Evolutionary conservation across 495 filamentous ascomycete genomes (phyloP).

Genomic region (Talaromyces ruber): DNA sequence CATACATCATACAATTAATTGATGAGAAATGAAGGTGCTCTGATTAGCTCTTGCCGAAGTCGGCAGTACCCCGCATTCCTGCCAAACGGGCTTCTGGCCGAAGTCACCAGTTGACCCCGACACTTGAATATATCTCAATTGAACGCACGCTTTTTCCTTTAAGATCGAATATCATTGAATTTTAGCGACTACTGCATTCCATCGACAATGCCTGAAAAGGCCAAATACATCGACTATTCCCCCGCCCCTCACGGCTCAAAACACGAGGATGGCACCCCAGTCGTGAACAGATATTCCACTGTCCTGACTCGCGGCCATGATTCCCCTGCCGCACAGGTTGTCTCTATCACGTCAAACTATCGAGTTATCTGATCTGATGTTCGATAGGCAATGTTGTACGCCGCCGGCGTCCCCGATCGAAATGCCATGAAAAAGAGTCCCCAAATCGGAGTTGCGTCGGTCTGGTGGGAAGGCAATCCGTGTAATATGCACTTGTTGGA

Average conservation of each 20-base stretch:
- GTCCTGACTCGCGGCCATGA: constrained; percentile 78
- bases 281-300: constrained; percentile 63
- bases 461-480: constrained; percentile 99
- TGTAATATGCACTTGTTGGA: constrained; percentile 75
- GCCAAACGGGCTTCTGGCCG: background rate
- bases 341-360: background rate
- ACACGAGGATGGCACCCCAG: constrained; percentile 50
- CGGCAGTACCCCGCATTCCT: background rate
- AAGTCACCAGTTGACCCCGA: too few species aligned
- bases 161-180: background rate
- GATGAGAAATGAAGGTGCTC: background rate
- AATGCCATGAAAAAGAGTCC: constrained; percentile 84
- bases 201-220: constrained; percentile 22
- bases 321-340: constrained; percentile 84
- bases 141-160: too few species aligned
- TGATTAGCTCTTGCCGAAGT: background rate
- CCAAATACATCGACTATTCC: constrained; percentile 56
- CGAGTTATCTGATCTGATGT: background rate
- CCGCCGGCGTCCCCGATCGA: constrained; percentile 76
- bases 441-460: constrained; percentile 81
- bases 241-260: constrained; percentile 46
- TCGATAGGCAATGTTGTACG: constrained; percentile 88
- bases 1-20: too few species aligned
- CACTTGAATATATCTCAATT: background rate
- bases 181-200: background rate